Evolutionary conservation across 2,329 filamentous ascomycete species (phyloP), one percentile per base, ranked within the genome.

Genomic region (Talaromyces sp.): DNA sequence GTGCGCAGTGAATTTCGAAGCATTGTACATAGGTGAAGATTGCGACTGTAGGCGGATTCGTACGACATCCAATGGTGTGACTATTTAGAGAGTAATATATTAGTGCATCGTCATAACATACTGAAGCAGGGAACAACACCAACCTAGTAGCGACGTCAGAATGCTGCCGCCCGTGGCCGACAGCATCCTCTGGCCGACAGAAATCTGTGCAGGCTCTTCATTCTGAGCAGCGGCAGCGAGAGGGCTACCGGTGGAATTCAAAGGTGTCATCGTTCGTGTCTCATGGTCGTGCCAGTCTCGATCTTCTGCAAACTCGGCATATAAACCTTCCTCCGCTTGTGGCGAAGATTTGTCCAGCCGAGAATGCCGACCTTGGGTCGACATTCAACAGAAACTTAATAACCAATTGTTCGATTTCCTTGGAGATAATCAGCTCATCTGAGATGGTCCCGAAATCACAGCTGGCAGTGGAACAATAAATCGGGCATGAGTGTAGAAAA

Each of bases 11-110:
- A 69, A 85, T 33, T 39, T 37, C 72, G 71, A 87, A 73, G 73
- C 80, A 78, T 69, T 82, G 76, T 68, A 77, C 68, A 73, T 69
- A 61, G 80, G 73, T 56, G 75, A 69, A 43, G 80, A 79, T 77
- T 97, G 93, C 1, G 94, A 93, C 75, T 99, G 94, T 56, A 96
- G 81, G 62, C 94, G 91, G 48, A 99, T 91, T 62, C 94, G 90
- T 61, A 99, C 94, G 62, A 99, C 94, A 70, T 99, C 94, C 54
- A 99, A 86, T 48, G 94, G 94, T 5, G 94, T 99, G 33, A 96
- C 93, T 95, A 64, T 28, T 51, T 46, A 60, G n/a, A 28, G n/a
- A n/a, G n/a, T n/a, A n/a, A n/a, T n/a, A n/a, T n/a, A n/a, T n/a
- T n/a, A n/a, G n/a, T n/a, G n/a, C n/a, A n/a, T n/a, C n/a, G n/a